These are phyloP conservation scores for Coemansia sp. DNA, from an alignment of 371 early-diverging fungal genomes.

Conservation along the genomic window DNA sequence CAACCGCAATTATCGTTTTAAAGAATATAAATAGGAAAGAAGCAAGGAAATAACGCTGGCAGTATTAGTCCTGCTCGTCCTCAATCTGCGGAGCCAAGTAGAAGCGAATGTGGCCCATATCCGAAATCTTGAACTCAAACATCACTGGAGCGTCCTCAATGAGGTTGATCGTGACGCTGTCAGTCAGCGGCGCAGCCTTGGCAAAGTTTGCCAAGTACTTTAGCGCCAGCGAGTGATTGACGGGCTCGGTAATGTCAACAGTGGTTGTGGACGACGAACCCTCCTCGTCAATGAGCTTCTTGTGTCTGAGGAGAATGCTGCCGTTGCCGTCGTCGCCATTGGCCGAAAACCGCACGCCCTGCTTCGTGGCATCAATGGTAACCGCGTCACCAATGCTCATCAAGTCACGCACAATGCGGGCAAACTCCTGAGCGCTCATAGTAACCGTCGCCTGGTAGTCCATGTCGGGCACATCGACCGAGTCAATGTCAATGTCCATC, in stretches of 20 bases:
- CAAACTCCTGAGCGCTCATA: conserved; percentile 89
- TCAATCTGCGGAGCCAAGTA: conserved; percentile 78
- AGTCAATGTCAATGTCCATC: conserved; percentile 95
- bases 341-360: conserved; percentile 86
- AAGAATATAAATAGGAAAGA: background rate
- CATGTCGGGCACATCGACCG: conserved; percentile 93
- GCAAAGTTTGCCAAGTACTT: conserved; percentile 94
- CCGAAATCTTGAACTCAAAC: conserved; percentile 90
- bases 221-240: conserved; percentile 82
- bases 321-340: conserved; percentile 91
- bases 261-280: conserved; percentile 53
- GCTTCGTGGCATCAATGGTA: conserved; percentile 86
- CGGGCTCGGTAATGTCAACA: conserved; percentile 78
- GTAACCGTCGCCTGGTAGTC: conserved; percentile 86
- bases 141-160: conserved; percentile 87
- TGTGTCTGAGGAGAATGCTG: conserved; percentile 76
- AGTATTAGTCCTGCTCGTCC: conserved; percentile 49
- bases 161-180: conserved; percentile 77
- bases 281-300: conserved; percentile 71
- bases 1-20: background rate
- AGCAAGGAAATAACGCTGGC: background rate
- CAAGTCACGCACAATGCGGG: conserved; percentile 90
- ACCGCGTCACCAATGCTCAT: conserved; percentile 85
- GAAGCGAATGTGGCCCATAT: conserved; percentile 90
- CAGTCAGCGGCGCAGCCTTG: conserved; percentile 89